phyloP scores from a whole-genome alignment of 306 rosid genomes.

The Elaeagnus macrophylla region DNA sequence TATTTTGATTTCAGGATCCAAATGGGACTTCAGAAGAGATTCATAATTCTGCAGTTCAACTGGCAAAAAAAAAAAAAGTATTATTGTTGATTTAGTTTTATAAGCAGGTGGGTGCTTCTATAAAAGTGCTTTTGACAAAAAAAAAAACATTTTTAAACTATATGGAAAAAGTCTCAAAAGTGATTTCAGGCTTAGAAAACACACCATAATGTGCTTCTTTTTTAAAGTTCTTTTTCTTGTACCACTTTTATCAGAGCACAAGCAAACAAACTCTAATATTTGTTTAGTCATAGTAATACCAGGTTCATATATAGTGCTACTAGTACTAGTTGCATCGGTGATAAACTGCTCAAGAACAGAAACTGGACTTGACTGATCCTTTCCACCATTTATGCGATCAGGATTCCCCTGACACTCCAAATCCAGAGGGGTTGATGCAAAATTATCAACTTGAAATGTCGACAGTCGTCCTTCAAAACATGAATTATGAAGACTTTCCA shows the following conservation, averaged over 20 bases:
- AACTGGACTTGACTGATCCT: conserved; percentile 22
- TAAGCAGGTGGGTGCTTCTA: not conserved
- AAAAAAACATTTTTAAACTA: no score
- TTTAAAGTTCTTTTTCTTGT: no score
- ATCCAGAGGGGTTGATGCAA: conserved; percentile 28
- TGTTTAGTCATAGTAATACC: conserved; percentile 25
- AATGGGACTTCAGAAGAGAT: conserved; percentile 18
- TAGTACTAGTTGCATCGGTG: conserved; percentile 21
- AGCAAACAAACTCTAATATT: not conserved
- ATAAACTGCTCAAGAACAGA: conserved; percentile 24
- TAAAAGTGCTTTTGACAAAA: no score
- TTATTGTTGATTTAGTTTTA: conserved; percentile 17
- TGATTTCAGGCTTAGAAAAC: no score
- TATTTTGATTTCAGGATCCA: conserved; percentile 14
- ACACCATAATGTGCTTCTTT: no score
- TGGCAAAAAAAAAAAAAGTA: conserved; percentile 25
- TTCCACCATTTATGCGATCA: conserved; percentile 15
- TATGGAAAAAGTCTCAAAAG: no score
- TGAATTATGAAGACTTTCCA: conserved; percentile 29
- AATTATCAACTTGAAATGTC: conserved; percentile 25
- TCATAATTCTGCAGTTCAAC: conserved; percentile 29
- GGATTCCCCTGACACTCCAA: conserved; percentile 21
- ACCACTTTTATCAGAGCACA: no score
- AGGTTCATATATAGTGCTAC: conserved; percentile 18
- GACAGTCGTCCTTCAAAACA: conserved; percentile 27